Evolutionary conservation across 805 yeast species (phyloP).

Genomic region (Candida chilensis): DNA sequence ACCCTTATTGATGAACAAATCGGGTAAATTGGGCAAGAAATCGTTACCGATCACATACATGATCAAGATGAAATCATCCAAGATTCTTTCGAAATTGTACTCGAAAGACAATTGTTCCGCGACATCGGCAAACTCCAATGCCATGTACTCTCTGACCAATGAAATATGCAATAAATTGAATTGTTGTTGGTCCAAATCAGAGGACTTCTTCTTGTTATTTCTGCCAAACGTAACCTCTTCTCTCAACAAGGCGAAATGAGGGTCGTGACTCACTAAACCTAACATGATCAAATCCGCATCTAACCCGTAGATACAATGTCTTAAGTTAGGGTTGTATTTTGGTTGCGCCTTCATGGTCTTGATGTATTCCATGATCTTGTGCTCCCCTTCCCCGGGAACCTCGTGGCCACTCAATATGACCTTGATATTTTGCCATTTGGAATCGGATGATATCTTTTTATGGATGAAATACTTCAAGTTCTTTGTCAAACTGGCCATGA

Average conservation of each 20-base stretch:
- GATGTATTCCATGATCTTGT: slow-evolving; percentile 90
- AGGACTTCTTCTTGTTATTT: slow-evolving; percentile 20
- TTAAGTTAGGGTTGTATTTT: slow-evolving; percentile 65
- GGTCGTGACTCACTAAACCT: slow-evolving; percentile 86
- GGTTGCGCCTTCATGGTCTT: slow-evolving; percentile 70
- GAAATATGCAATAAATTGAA: slow-evolving; percentile 81
- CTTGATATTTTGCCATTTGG: slow-evolving; percentile 74
- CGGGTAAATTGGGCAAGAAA: slow-evolving; percentile 94
- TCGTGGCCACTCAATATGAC: slow-evolving; percentile 86
- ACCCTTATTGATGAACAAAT: slow-evolving; percentile 86
- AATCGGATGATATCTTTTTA: slow-evolving; percentile 78
- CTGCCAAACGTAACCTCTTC: slow-evolving; percentile 92
- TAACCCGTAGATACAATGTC: slow-evolving; percentile 92
- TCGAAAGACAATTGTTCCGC: slow-evolving; percentile 54
- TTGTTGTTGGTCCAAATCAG: slow-evolving; percentile 63
- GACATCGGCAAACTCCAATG: slow-evolving; percentile 72
- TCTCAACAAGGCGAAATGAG: slow-evolving; percentile 89
- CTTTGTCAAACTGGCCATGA: slow-evolving; percentile 81
- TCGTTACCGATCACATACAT: slow-evolving; percentile 96
- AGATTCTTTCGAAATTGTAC: slow-evolving; percentile 77
- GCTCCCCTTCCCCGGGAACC: slow-evolving; percentile 99
- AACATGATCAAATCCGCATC: slow-evolving; percentile 95
- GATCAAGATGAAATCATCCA: slow-evolving; percentile 89
- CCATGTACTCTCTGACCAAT: slow-evolving; percentile 82
- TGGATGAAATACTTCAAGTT: slow-evolving; percentile 83